Evolutionary conservation across 23 red algal species (phyloP), one percentile per base, ranked within the genome.

Genomic region (Cyanidiococcus yangmingshanensis): DNA sequence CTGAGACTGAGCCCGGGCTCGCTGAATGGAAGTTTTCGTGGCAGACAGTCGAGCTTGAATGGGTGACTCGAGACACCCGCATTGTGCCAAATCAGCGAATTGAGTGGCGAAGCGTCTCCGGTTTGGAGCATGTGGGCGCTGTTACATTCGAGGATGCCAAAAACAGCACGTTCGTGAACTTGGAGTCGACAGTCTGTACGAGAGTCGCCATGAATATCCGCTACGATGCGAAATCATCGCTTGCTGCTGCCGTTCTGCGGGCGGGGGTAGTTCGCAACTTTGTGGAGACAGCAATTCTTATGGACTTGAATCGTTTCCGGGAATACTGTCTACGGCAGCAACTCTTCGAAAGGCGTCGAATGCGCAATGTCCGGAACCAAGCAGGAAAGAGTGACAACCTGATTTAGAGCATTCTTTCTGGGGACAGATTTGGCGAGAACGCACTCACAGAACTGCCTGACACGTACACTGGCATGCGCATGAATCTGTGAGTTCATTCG

Each of bases 281-380:
- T 71, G 63, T 71, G 3, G 63, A 71, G 32, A 35, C n/a, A 7
- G 63, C 32, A 29, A 25, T 71, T 7, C 21, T 2, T 29, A 71
- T 71, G 63, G 63, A 71, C 7, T 12, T 71, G 63, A 71, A 71
- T 25, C 63, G 63, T 30, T 71, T 71, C 32, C 63, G 63, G 16
- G 63, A 71, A 2, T 71, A 32, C 32, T 71, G 63, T 71, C 63
- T 71, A 29, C 63, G 63, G 32, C 63, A 71, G 63, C 63, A 32
- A 35, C 3, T 71, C 3, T 12, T 71, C 21, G 63, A 71, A 29
- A 71, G 32, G 63, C 63, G 63, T 12, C 63, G 63, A 25, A 30
- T 29, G 27, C 63, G 63, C 7, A 54, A 54, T 54, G 16, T 30
- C 63, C 27, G 16, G 50, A 57, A n/a, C 15, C 16, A 15, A 57